Percentiles rank a stretch among this genome's conserved stretches.
Evolutionary conservation across 148 eudicot species (phyloP).

Genomic region (Vaccinium vitisidaea): DNA sequence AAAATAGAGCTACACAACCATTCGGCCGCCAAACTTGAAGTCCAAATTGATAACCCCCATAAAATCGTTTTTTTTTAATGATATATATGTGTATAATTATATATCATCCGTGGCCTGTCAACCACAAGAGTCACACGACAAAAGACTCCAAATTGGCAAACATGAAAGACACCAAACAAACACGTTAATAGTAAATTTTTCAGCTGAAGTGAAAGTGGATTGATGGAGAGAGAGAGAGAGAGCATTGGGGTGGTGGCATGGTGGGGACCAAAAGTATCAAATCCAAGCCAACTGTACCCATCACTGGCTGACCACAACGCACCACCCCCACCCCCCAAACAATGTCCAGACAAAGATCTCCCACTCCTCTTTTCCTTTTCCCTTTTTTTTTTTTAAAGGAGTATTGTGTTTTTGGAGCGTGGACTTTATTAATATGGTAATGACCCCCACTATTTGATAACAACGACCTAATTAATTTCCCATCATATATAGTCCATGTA

Average conservation of each 20-base stretch:
- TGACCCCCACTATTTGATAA: background rate
- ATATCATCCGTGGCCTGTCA: background rate
- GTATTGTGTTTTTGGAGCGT: background rate
- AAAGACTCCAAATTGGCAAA: slow-evolving; percentile 25
- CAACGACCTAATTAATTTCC: background rate
- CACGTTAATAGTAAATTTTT: slow-evolving; percentile 13
- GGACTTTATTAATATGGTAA: background rate
- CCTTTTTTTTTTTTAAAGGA: background rate
- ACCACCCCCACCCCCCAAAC: slow-evolving; percentile 18
- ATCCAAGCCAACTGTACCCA: slow-evolving; percentile 24
- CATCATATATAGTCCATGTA: background rate
- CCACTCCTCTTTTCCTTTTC: background rate
- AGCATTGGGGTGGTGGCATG: background rate
- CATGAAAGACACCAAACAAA: slow-evolving; percentile 26
- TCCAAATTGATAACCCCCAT: background rate
- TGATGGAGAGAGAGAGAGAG: slow-evolving; percentile 10
- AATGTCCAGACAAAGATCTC: slow-evolving; percentile 27
- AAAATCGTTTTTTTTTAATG: background rate
- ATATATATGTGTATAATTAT: background rate
- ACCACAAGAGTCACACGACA: background rate
- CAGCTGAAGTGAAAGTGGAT: background rate
- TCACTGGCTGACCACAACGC: slow-evolving; percentile 27
- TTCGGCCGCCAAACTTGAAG: too few species aligned
- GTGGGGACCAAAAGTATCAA: slow-evolving; percentile 30
- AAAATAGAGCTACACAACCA: too few species aligned